These are phyloP conservation scores for Yamadazyma jaroonii DNA, from an alignment of 1,139 yeast genomes.

Conservation along the genomic window DNA sequence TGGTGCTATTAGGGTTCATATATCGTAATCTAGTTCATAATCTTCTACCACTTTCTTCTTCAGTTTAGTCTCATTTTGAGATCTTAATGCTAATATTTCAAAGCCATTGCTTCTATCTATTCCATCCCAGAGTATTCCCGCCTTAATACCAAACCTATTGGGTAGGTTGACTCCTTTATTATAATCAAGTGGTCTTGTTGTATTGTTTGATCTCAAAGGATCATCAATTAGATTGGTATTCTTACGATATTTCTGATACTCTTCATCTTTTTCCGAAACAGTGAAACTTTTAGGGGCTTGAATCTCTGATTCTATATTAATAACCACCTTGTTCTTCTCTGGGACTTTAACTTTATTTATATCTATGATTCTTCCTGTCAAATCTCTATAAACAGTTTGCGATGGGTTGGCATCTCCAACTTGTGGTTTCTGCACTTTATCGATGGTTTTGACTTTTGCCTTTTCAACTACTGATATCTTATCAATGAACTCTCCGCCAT, in stretches of 20 bases:
- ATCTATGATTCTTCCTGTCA: conserved; percentile 37
- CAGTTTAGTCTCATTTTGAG: conserved; percentile 46
- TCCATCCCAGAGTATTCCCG: conserved; percentile 93
- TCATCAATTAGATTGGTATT: conserved; percentile 53
- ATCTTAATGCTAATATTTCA: conserved; percentile 62
- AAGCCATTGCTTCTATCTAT: conserved; percentile 90
- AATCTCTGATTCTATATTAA: not conserved
- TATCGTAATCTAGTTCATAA: conserved; percentile 27
- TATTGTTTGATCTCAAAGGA: conserved; percentile 46
- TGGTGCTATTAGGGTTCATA: too few relatives aligned
- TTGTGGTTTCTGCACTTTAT: not conserved
- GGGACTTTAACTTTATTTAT: conserved; percentile 15
- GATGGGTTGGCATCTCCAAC: not conserved
- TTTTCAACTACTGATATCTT: not conserved
- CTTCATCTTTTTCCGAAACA: conserved; percentile 33
- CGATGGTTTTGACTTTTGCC: not conserved
- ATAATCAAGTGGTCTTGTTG: conserved; percentile 20
- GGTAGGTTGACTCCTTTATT: conserved; percentile 53
- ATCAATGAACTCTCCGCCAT: not conserved
- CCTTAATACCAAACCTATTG: conserved; percentile 72
- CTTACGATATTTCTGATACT: conserved; percentile 33
- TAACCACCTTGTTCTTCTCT: conserved; percentile 10
- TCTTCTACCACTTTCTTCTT: conserved; percentile 23
- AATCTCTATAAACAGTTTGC: conserved; percentile 39
- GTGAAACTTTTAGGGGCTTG: conserved; percentile 21